Evolutionary conservation across 441 rosid species (phyloP).

Genomic region (Syzygium syzygioides): DNA sequence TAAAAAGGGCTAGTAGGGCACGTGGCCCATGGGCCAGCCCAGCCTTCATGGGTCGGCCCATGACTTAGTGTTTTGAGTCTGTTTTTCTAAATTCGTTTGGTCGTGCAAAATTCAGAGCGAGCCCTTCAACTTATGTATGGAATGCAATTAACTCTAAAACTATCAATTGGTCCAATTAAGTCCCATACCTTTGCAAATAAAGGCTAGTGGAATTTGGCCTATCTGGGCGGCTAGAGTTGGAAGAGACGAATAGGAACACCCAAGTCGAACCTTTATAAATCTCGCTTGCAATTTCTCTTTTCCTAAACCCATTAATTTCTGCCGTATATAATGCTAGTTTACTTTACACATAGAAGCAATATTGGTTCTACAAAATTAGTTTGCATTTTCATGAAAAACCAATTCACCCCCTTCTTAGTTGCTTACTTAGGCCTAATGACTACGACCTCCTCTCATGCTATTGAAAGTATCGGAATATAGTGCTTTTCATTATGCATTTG

Average conservation of each 20-base stretch:
- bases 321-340: neutral
- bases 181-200: neutral
- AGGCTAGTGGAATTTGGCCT: neutral
- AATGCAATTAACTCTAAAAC: neutral
- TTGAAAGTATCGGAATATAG: neutral
- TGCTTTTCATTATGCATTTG: neutral
- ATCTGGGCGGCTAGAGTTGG: fast-evolving
- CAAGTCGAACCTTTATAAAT: fast-evolving
- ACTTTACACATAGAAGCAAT: neutral
- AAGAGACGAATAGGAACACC: fast-evolving
- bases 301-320: neutral
- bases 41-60: neutral
- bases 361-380: neutral
- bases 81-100: neutral
- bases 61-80: neutral
- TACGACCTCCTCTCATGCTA: neutral
- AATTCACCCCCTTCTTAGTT: neutral
- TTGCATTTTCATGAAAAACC: neutral
- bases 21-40: neutral
- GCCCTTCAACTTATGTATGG: fast-evolving
- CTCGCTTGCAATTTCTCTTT: fast-evolving
- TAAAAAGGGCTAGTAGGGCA: neutral
- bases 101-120: fast-evolving
- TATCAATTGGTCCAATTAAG: neutral
- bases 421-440: neutral